phyloP scores from a whole-genome alignment of 495 filamentous ascomycete species.

The Penicillium subrubescens region DNA sequence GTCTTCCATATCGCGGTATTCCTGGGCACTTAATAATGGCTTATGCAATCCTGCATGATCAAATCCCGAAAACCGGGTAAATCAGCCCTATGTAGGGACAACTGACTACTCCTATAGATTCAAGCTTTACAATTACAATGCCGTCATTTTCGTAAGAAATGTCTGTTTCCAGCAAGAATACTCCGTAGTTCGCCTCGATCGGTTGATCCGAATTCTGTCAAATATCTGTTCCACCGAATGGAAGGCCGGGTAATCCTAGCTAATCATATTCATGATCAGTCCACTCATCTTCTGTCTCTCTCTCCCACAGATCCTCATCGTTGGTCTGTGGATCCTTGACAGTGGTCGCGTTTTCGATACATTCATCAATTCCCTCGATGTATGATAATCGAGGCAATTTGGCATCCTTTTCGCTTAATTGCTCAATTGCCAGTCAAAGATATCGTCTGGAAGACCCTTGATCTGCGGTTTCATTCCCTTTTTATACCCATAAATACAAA shows the following conservation, averaged over 20 bases:
- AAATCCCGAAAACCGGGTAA: no score
- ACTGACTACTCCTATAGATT: no score
- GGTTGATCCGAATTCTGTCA: background rate
- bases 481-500: background rate
- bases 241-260: background rate
- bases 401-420: background rate
- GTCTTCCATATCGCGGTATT: no score
- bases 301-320: background rate
- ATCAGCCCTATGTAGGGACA: no score
- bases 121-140: no score
- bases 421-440: background rate
- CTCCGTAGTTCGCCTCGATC: no score
- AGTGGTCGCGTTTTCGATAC: background rate
- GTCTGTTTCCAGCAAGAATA: no score
- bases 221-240: background rate
- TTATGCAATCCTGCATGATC: no score
- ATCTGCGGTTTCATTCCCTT: background rate
- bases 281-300: conserved; percentile 1
- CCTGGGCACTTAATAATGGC: no score
- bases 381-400: background rate
- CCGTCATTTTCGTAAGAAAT: no score
- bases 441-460: background rate
- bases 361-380: background rate
- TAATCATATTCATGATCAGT: conserved; percentile 1
- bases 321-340: background rate